Conservation (phyloP, 371 early-diverging fungal genomes). For the Circinella minor region DNA sequence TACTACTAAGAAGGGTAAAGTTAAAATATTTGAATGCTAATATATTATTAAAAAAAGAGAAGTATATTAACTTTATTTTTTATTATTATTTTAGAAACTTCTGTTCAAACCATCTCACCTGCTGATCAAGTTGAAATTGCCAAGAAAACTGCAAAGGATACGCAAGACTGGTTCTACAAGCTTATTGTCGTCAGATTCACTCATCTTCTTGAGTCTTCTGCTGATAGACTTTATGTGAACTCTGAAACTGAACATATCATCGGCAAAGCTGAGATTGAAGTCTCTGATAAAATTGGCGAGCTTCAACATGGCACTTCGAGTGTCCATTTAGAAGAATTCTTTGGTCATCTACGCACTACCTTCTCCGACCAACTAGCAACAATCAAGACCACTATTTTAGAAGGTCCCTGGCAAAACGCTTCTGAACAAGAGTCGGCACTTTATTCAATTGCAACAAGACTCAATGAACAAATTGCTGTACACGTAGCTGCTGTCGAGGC, state of each 20-base stretch:
- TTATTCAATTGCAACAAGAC: background rate
- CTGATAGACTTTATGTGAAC: slow-evolving; percentile 27
- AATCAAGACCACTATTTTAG: slow-evolving; percentile 27
- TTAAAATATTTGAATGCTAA: too few relatives aligned
- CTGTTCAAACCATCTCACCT: background rate
- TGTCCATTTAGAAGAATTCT: slow-evolving; percentile 37
- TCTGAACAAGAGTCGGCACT: slow-evolving; percentile 22
- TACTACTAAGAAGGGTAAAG: background rate
- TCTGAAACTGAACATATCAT: slow-evolving; percentile 24
- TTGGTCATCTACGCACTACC: slow-evolving; percentile 32
- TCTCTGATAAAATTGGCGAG: slow-evolving; percentile 15
- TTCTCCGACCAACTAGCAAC: slow-evolving; percentile 28
- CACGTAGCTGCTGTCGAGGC: slow-evolving; percentile 10
- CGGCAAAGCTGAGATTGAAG: slow-evolving; percentile 33
- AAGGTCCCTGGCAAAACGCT: slow-evolving; percentile 27
- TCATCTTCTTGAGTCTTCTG: slow-evolving; percentile 21
- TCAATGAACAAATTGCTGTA: slow-evolving; percentile 7
- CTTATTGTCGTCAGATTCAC: slow-evolving; percentile 13
- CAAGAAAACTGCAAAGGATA: slow-evolving; percentile 14
- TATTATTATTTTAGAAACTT: background rate
- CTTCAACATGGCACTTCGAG: slow-evolving; percentile 22
- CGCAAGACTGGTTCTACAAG: slow-evolving; percentile 12
- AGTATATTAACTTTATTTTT: background rate
- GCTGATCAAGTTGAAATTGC: background rate
- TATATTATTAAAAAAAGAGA: background rate